A percentile compares a stretch with the other conserved stretches of the same genome.
phyloP scores from a whole-genome alignment of 768 basidiomycete genomes.

The Lyophyllum atratum region DNA sequence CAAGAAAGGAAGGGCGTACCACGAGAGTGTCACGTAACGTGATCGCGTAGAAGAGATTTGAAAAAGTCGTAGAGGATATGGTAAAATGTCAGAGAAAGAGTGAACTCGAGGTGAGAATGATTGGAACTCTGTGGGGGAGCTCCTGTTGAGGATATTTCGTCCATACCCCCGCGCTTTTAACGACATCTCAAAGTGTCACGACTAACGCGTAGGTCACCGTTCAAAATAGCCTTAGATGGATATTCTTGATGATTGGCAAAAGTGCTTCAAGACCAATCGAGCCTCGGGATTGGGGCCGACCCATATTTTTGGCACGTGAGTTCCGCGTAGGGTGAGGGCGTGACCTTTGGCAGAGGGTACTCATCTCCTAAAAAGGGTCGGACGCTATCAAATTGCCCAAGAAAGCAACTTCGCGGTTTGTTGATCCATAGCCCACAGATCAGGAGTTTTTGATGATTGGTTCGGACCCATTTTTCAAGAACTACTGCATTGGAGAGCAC shows the following conservation, averaged over 20 bases:
- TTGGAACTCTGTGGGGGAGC: constrained; percentile 6
- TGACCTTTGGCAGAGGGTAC: constrained; percentile 12
- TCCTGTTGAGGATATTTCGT: constrained; percentile 16
- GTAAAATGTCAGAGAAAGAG: constrained; percentile 3
- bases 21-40: constrained; percentile 17
- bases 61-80: neutral
- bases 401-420: constrained; percentile 14
- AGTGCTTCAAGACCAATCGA: constrained; percentile 19
- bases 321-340: constrained; percentile 4
- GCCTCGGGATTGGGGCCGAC: constrained; percentile 30
- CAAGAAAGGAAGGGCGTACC: constrained; percentile 20
- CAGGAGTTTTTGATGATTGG: constrained; percentile 21
- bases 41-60: constrained; percentile 9
- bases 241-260: constrained; percentile 21
- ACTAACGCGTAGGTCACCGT: constrained; percentile 17
- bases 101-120: neutral
- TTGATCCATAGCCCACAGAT: constrained; percentile 9
- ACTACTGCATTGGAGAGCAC: neutral
- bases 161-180: constrained; percentile 17
- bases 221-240: constrained; percentile 16
- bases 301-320: constrained; percentile 27
- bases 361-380: constrained; percentile 6
- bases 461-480: constrained; percentile 22
- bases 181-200: constrained; percentile 15
- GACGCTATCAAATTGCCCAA: constrained; percentile 10